Base-by-base conservation (phyloP, 305 asterid genomes). In the Fraxinus baroniana region DNA sequence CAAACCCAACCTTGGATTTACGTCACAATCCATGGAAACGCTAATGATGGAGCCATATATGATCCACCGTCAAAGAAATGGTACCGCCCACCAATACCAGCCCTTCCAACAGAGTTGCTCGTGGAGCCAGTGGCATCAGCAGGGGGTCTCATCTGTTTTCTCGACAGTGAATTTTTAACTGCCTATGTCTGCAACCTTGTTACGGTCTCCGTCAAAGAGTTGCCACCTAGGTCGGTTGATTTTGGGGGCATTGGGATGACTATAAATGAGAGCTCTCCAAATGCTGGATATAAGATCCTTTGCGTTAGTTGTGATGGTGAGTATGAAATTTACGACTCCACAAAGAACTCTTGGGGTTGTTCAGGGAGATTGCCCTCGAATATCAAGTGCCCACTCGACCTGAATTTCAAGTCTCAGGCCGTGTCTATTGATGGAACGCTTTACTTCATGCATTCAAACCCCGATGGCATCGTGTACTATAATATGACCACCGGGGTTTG, bases 121-220 rank as follows among this genome's bases (percentile, higher is more conserved):
- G 85, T 89, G 78, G 78, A 86, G 84, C 91, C 91, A 44, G 89
- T 89, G 75, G 91, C 91, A 81, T 89, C 92, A 17, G 89, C 84
- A 2, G 90, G 92, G 44, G 91, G 92, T 72, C 89, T 89, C 9
- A 79, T 89, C 44, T 89, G 89, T 80, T 89, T 89, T 83, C 91
- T 87, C 30, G 92, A 89, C 74, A 84, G 85, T 74, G 92, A 85
- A 18, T 89, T 86, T 80, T 72, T 86, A 33, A 84, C 87, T 78
- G 86, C 85, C 76, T 87, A 83, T 9, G 85, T 89, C 12, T 87
- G 91, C 77, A 89, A 89, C 85, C 92, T 90, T 79, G 88, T 89
- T 10, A 87, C 92, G 0, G 79, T 83, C 71, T 89, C 90, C 55
- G 83, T 86, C 35, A 83, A 87, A 74, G 92, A 89, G 84, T 76